These are phyloP conservation scores for Thalassiosira sp. DNA, from an alignment of 352 stramenopile genomes.

Conservation along the genomic window DNA sequence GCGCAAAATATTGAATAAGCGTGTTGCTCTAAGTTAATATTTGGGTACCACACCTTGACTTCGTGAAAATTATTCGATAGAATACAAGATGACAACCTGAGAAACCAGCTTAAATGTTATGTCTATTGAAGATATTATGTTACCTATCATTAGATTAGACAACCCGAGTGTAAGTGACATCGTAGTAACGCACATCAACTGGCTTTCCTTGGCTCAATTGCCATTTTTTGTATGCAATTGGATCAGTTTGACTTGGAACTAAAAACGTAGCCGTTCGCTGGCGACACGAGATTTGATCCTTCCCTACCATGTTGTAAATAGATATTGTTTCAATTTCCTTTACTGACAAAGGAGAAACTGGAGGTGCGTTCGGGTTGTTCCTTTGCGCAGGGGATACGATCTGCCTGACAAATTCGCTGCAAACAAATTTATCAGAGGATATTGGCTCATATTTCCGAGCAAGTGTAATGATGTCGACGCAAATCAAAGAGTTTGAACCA, in stretches of 20 bases:
- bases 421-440: slow-evolving; percentile 62
- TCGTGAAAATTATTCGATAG: too few species aligned
- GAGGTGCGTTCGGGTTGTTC: slow-evolving; percentile 16
- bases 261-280: slow-evolving; percentile 74
- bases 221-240: slow-evolving; percentile 69
- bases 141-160: too few species aligned
- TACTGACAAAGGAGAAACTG: slow-evolving; percentile 33
- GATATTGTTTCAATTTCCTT: slow-evolving; percentile 82
- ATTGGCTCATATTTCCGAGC: slow-evolving; percentile 61
- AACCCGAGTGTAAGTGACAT: slow-evolving; percentile 61
- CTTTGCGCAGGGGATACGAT: slow-evolving; percentile 57
- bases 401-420: slow-evolving; percentile 75
- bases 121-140: too few species aligned
- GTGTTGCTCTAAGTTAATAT: too few species aligned
- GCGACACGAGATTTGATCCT: slow-evolving; percentile 56
- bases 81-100: too few species aligned
- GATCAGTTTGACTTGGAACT: slow-evolving; percentile 68
- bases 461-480: slow-evolving; percentile 69
- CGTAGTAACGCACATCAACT: slow-evolving; percentile 75
- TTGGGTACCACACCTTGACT: too few species aligned
- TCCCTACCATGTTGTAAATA: slow-evolving; percentile 55
- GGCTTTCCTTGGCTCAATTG: slow-evolving; percentile 60
- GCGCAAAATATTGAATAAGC: slow-evolving; percentile 95
- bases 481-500: slow-evolving; percentile 57
- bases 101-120: too few species aligned